Conservation (phyloP, 164 flowering plant genomes). For the Hamamelis virginiana region DNA sequence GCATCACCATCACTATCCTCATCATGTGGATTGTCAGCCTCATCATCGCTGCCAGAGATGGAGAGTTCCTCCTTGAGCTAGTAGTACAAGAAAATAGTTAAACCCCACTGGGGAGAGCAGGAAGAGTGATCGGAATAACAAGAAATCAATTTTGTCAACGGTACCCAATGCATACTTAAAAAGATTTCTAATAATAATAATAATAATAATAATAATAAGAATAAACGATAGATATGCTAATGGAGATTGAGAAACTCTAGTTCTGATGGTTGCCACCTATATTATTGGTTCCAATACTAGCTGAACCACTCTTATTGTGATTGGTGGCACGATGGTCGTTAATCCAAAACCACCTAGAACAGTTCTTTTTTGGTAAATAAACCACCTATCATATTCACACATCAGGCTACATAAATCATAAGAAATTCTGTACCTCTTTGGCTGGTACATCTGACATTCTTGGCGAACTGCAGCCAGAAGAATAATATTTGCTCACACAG, state of each 20-base stretch:
- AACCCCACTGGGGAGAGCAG: neutral
- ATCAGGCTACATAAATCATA: neutral
- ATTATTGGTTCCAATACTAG: neutral
- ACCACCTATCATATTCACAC: neutral
- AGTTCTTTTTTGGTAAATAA: too few relatives aligned
- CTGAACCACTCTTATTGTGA: neutral
- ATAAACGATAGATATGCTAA: neutral
- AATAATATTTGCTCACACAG: conserved; percentile 62
- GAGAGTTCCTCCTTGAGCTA: conserved; percentile 73
- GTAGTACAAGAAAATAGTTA: conserved; percentile 7
- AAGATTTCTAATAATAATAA: too few relatives aligned
- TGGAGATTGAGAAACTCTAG: too few relatives aligned
- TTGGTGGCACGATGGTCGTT: neutral
- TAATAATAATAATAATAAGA: too few relatives aligned
- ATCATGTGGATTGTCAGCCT: conserved; percentile 60
- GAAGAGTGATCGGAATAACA: neutral
- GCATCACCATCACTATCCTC: conserved; percentile 68
- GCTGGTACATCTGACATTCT: conserved; percentile 67
- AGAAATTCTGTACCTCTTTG: conserved; percentile 51
- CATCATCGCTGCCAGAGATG: conserved; percentile 86
- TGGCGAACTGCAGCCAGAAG: conserved; percentile 86
- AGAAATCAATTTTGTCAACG: too few relatives aligned
- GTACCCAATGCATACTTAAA: neutral
- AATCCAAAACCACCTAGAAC: neutral
- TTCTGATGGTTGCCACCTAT: neutral